phyloP scores from a whole-genome alignment of 2,329 filamentous ascomycete genomes.

The Colletotrichum sp. region DNA sequence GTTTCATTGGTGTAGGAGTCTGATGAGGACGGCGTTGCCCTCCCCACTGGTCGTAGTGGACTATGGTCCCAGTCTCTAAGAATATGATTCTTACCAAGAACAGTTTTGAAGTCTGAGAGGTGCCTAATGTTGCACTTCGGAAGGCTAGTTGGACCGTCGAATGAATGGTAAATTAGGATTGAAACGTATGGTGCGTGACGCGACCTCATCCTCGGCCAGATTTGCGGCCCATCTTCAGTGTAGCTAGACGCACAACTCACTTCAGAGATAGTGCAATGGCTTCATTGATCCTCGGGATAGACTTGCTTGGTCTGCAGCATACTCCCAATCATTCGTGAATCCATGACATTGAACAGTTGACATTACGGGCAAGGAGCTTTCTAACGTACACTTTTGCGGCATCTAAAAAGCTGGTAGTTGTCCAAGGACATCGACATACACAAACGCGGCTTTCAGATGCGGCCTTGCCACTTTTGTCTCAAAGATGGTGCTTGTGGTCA shows the following conservation, averaged over 20 bases:
- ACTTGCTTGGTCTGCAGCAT: too few relatives aligned
- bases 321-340: too few relatives aligned
- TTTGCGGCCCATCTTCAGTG: too few relatives aligned
- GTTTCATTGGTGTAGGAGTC: neutral
- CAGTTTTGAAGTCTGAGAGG: neutral
- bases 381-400: neutral
- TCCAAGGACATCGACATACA: too few relatives aligned
- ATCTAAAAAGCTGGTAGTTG: neutral
- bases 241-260: too few relatives aligned
- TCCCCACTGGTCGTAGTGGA: neutral
- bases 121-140: neutral
- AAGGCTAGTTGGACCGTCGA: neutral
- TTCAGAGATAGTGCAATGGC: too few relatives aligned
- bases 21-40: neutral
- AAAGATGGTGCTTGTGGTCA: neutral
- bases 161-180: neutral
- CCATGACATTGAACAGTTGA: too few relatives aligned
- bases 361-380: neutral
- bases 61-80: neutral
- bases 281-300: too few relatives aligned
- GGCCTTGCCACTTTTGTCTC: too few relatives aligned
- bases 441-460: too few relatives aligned
- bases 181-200: too few relatives aligned
- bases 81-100: neutral
- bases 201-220: too few relatives aligned